Evolutionary conservation across 768 basidiomycete genomes (phyloP).

Genomic region (Xerocomus brunneocitrinus): DNA sequence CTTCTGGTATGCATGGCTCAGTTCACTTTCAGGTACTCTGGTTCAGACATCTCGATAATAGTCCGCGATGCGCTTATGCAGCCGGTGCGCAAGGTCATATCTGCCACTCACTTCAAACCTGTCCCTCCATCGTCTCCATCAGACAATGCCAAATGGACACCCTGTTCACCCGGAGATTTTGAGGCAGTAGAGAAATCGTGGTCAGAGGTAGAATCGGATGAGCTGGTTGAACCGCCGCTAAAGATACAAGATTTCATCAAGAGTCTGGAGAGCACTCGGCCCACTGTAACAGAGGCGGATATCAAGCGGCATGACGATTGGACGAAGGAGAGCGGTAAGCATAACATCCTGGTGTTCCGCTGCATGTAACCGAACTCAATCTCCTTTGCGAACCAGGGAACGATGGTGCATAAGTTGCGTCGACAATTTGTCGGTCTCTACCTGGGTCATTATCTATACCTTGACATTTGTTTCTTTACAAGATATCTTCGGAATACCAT

Average conservation of each 20-base stretch:
- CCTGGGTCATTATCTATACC: constrained; percentile 18
- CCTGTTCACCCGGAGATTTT: constrained; percentile 91
- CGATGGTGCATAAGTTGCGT: constrained; percentile 27
- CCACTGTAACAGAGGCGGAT: constrained; percentile 86
- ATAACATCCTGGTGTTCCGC: not conserved
- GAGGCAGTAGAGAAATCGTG: constrained; percentile 84
- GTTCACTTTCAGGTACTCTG: constrained; percentile 61
- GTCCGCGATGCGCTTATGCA: constrained; percentile 99
- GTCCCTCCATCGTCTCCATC: constrained; percentile 28
- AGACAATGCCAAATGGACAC: constrained; percentile 68
- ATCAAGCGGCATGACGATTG: constrained; percentile 80
- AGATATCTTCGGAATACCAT: constrained; percentile 11
- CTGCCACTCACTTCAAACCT: constrained; percentile 90
- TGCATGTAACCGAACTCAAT: not conserved
- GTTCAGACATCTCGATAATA: constrained; percentile 90
- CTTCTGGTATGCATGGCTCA: not conserved
- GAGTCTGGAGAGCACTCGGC: constrained; percentile 70
- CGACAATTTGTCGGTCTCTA: not conserved
- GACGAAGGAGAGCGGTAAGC: constrained; percentile 79
- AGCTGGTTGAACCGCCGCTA: constrained; percentile 85
- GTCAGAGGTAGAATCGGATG: constrained; percentile 83
- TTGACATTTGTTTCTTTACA: constrained; percentile 5
- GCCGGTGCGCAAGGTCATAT: constrained; percentile 92
- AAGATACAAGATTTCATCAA: constrained; percentile 76
- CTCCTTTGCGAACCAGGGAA: constrained; percentile 18